Evolutionary conservation across 2,329 filamentous ascomycete genomes (phyloP).

Genomic region (Thelonectria blattea): DNA sequence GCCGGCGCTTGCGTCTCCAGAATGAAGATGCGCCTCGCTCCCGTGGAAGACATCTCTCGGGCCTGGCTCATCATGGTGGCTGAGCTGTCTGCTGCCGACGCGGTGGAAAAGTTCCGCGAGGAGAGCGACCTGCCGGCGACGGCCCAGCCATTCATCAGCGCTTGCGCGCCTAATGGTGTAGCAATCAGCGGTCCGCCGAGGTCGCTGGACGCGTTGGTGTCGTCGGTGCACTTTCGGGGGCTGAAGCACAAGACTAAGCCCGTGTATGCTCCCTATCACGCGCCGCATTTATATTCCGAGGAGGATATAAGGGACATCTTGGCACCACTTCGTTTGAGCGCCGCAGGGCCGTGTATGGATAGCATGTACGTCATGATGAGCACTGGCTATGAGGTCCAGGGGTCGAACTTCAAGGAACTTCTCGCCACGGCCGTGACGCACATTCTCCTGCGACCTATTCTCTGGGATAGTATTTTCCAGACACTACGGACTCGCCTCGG

Average conservation of each 20-base stretch:
- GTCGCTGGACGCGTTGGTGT: background rate
- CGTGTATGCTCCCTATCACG: constrained; percentile 5
- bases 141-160: background rate
- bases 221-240: background rate
- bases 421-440: background rate
- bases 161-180: background rate
- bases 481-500: background rate
- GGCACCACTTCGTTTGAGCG: background rate
- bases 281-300: background rate
- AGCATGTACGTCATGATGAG: background rate
- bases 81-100: background rate
- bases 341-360: background rate
- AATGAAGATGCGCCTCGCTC: background rate
- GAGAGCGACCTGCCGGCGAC: background rate
- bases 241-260: background rate
- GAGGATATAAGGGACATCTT: background rate
- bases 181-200: background rate
- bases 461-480: background rate
- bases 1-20: background rate
- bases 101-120: background rate
- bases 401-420: background rate
- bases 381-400: background rate
- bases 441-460: background rate
- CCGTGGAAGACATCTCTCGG: background rate
- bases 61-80: background rate